phyloP scores from a whole-genome alignment of 2,329 filamentous ascomycete genomes.

The Neopestalotiopsis rosae region DNA sequence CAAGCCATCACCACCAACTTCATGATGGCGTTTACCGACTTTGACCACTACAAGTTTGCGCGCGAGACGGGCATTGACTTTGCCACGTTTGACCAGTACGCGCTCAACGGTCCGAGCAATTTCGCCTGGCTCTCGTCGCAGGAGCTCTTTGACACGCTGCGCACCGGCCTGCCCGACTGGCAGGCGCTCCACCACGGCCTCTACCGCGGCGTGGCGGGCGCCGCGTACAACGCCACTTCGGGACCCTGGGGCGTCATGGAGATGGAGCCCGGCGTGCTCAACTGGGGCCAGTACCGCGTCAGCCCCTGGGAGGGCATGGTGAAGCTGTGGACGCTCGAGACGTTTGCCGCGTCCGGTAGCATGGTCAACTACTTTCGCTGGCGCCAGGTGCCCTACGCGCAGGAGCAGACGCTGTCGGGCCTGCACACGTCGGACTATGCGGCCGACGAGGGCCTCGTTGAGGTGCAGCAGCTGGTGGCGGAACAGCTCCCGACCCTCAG shows the following conservation, averaged over 20 bases:
- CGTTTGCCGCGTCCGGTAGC: conserved; percentile 26
- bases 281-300: conserved; percentile 29
- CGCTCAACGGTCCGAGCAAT: conserved; percentile 21
- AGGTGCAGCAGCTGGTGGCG: conserved; percentile 22
- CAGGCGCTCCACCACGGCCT: conserved; percentile 27
- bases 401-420: conserved; percentile 30
- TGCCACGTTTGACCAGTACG: conserved; percentile 27
- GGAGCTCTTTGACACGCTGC: conserved; percentile 24
- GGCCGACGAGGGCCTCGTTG: conserved; percentile 25
- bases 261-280: conserved; percentile 31
- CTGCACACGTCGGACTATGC: conserved; percentile 26
- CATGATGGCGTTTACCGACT: conserved; percentile 26
- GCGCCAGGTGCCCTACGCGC: conserved; percentile 30
- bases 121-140: conserved; percentile 25
- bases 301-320: conserved; percentile 27
- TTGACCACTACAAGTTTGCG: conserved; percentile 28
- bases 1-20: conserved; percentile 30
- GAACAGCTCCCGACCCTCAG: conserved; percentile 25
- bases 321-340: conserved; percentile 30
- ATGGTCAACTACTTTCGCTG: conserved; percentile 30
- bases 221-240: conserved; percentile 23
- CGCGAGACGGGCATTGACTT: conserved; percentile 28
- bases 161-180: conserved; percentile 27
- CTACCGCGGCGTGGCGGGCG: conserved; percentile 28
- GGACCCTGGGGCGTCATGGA: conserved; percentile 31